Conservation (phyloP, 2,329 filamentous ascomycete species). For the Pseudogymnoascus sp. region DNA sequence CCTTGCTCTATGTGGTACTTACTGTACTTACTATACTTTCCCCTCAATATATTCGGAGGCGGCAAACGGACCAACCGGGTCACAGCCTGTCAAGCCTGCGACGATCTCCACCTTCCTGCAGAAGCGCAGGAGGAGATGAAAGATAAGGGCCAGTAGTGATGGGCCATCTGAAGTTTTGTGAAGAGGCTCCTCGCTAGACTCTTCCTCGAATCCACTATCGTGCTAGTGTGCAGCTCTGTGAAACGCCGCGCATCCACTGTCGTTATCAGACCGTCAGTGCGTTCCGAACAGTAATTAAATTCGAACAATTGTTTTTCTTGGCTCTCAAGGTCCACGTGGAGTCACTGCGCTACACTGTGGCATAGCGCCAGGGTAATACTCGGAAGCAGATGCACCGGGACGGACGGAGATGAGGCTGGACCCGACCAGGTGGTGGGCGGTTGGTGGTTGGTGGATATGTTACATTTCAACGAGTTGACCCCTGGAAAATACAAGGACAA, state of each 20-base stretch:
- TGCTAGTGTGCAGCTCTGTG: background rate
- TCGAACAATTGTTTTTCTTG: background rate
- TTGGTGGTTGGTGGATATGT: background rate
- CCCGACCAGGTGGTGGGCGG: background rate
- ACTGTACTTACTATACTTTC: background rate
- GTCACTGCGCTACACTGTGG: background rate
- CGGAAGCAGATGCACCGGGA: background rate
- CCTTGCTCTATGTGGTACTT: background rate
- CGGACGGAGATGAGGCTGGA: background rate
- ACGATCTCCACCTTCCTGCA: background rate
- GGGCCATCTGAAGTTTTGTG: background rate
- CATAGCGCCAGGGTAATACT: background rate
- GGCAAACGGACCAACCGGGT: background rate
- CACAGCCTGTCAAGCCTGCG: background rate
- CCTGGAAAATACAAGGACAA: background rate
- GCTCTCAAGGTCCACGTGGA: background rate
- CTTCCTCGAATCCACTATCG: background rate
- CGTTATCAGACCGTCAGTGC: background rate
- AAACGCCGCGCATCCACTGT: background rate
- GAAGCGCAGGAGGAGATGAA: background rate
- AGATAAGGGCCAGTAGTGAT: background rate
- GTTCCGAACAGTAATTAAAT: background rate
- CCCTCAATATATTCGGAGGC: background rate
- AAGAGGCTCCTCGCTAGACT: background rate
- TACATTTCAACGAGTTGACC: background rate